Conservation (phyloP, 257 asterid species). For the Capsicum rhomboideum region DNA sequence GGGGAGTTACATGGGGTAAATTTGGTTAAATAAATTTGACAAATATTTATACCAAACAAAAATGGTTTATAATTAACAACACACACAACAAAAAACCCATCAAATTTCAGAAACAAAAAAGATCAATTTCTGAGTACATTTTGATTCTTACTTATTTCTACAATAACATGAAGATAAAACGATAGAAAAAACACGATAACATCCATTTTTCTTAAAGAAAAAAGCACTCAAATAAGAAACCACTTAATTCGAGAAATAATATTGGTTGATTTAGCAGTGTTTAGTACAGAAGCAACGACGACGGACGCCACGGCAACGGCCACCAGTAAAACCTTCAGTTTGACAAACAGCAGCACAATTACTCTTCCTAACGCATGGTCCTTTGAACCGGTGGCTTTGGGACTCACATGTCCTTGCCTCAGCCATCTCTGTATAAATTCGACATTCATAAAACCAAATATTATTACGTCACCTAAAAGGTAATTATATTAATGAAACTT, state of each 20-base stretch:
- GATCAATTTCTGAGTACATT: neutral
- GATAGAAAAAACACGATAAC: neutral
- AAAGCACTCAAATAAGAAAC: neutral
- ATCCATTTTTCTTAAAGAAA: neutral
- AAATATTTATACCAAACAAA: no score
- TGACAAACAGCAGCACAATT: conserved; percentile 6
- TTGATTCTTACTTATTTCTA: neutral
- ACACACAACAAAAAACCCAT: neutral
- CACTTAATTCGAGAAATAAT: neutral
- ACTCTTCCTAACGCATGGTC: neutral
- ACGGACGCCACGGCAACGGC: neutral
- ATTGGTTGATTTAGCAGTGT: neutral
- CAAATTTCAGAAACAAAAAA: neutral
- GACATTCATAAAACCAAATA: neutral
- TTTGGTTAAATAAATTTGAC: no score
- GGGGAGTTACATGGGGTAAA: no score
- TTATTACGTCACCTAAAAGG: neutral
- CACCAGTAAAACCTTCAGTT: neutral
- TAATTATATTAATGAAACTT: neutral
- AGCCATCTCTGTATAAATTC: neutral
- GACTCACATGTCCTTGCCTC: conserved; percentile 5
- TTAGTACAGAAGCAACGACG: neutral
- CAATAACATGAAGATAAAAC: neutral
- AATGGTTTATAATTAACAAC: no score
- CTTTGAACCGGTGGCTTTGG: neutral